A percentile compares a stretch with the other conserved stretches of the same genome.
Conservation (phyloP, 2,329 filamentous ascomycete genomes). For the Trichothecium roseum region DNA sequence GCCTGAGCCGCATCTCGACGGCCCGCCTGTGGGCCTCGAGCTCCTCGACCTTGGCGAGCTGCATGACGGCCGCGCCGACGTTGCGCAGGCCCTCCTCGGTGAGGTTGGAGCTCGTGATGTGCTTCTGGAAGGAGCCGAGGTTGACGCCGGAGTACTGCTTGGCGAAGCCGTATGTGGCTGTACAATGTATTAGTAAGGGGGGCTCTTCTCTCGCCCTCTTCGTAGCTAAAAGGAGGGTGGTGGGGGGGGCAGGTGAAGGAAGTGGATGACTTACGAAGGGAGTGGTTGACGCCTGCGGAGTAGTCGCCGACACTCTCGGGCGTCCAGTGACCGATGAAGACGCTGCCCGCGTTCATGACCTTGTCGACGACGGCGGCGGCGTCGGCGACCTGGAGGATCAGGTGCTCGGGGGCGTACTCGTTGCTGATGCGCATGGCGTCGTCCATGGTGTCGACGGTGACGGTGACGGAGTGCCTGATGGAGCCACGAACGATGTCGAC, state of each 20-base stretch:
- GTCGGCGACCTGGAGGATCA: slow-evolving; percentile 81
- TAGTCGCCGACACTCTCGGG: slow-evolving; percentile 98
- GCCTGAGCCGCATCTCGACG: slow-evolving; percentile 67
- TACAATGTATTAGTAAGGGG: slow-evolving; percentile 10
- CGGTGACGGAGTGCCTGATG: slow-evolving; percentile 84
- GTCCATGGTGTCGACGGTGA: slow-evolving; percentile 59
- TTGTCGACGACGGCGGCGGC: slow-evolving; percentile 63
- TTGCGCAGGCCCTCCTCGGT: slow-evolving; percentile 77
- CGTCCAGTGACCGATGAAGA: slow-evolving; percentile 94
- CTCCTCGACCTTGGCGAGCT: slow-evolving; percentile 86
- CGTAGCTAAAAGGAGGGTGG: no score
- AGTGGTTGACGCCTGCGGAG: slow-evolving; percentile 96
- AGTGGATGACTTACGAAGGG: slow-evolving; percentile 62
- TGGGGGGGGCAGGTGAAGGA: background rate
- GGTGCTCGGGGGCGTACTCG: slow-evolving; percentile 87
- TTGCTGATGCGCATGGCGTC: slow-evolving; percentile 81
- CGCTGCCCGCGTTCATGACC: slow-evolving; percentile 89
- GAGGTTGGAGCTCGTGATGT: slow-evolving; percentile 91
- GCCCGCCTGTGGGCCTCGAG: slow-evolving; percentile 88
- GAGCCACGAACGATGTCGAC: slow-evolving; percentile 88
- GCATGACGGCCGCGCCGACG: slow-evolving; percentile 85
- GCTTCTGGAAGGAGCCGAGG: slow-evolving; percentile 90
- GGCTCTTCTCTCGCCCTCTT: no score
- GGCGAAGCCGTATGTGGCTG: slow-evolving; percentile 93
- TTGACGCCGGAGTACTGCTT: slow-evolving; percentile 99